Evolutionary conservation across 345 rosid genomes (phyloP).

Genomic region (Corchorus olitorius): DNA sequence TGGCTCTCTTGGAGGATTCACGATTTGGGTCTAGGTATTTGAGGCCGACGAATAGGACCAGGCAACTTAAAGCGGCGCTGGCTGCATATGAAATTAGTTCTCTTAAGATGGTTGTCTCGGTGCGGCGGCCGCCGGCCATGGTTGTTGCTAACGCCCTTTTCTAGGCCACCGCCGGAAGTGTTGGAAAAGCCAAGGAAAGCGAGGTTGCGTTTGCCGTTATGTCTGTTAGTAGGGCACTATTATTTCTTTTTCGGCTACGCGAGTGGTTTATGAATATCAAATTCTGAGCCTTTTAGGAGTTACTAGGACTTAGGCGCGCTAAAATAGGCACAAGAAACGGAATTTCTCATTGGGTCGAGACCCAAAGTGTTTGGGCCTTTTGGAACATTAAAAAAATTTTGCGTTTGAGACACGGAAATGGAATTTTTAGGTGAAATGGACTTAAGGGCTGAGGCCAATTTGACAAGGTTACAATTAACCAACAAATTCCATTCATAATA

Average conservation of each 20-base stretch:
- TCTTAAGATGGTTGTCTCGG: conserved; percentile 1
- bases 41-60: conserved; percentile 37
- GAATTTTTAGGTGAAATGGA: neutral
- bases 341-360: neutral
- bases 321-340: neutral
- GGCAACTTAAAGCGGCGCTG: conserved; percentile 12
- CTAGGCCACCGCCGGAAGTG: neutral
- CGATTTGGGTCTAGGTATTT: conserved; percentile 36
- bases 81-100: conserved; percentile 9
- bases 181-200: neutral
- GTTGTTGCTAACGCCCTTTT: neutral
- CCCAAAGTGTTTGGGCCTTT: neutral
- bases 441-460: no score
- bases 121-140: conserved; percentile 3
- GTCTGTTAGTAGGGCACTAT: neutral
- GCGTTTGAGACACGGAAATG: neutral
- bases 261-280: neutral
- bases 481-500: no score
- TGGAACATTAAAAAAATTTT: neutral
- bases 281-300: neutral
- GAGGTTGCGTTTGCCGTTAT: neutral
- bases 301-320: neutral
- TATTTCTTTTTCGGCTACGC: no score
- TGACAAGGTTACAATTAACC: no score
- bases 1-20: conserved; percentile 40